Evolutionary conservation across 805 yeast species (phyloP).

Genomic region (Blastobotrys chiropterorum): DNA sequence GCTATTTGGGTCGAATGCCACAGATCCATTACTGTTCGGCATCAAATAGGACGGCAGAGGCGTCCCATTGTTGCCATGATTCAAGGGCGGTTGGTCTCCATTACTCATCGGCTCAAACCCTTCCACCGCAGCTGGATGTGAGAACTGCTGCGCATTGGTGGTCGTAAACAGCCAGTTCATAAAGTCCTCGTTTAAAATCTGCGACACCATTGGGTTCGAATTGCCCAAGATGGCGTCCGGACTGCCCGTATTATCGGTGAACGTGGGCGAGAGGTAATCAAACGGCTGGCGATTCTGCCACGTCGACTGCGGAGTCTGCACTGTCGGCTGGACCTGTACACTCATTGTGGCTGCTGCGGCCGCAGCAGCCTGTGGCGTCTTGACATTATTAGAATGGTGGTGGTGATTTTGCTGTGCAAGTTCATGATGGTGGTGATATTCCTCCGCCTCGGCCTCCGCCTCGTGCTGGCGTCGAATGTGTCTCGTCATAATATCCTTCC

Average conservation of each 20-base stretch:
- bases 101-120: not conserved
- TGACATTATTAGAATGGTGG: not conserved
- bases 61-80: not conserved
- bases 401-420: not conserved
- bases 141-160: not conserved
- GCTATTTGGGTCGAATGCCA: not conserved
- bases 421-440: not conserved
- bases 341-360: not conserved
- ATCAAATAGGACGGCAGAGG: not conserved
- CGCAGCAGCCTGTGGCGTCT: not conserved
- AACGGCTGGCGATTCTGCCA: not conserved
- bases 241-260: slow-evolving; percentile 15
- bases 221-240: slow-evolving; percentile 19
- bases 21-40: not conserved
- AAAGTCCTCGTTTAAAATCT: slow-evolving; percentile 19
- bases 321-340: not conserved
- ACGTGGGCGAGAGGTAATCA: slow-evolving; percentile 10
- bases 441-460: not conserved
- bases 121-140: not conserved
- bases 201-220: slow-evolving; percentile 18
- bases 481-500: slow-evolving; percentile 18
- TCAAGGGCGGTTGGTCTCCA: not conserved
- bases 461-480: slow-evolving; percentile 16
- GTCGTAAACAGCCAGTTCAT: slow-evolving; percentile 17
- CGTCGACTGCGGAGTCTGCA: not conserved